Base-by-base conservation (phyloP, 1,284 basidiomycete genomes). In the Marasmius tenuissimus region DNA sequence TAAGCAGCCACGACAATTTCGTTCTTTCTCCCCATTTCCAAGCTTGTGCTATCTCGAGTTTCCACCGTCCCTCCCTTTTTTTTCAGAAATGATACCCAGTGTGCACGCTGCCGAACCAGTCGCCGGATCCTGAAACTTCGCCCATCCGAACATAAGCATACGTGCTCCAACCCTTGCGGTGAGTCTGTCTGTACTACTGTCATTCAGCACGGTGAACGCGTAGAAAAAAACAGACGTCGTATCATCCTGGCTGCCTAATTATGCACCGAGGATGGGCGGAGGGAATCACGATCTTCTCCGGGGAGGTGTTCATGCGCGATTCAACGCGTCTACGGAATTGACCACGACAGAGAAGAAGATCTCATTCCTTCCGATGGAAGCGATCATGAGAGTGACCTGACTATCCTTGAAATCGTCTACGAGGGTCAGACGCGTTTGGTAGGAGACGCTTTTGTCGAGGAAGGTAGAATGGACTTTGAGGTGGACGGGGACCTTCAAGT, bases 71-170 rank as follows among this genome's bases (percentile, higher is more conserved):
- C 3, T 65, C 2, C 77, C 78, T 38, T 71, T 75, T 56, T 69
- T 68, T n/a, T n/a, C 60, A 66, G 67, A 7, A 69, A 76, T 45
- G 81, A 68, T 78, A 7, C 68, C 74, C 16, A 81, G 70, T 27
- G 79, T 76, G 37, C 76, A 77, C 16, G 79, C 79, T 8, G 79
- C 80, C 0, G 78, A 79, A 2, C 80, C 79, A n/a, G 79, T 81
- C 4, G 79, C 80, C 0, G 79, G 77, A 62, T 81, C 79, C 61
- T 81, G 79, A 18, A 76, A 45, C 0, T 35, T 37, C 12, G 68
- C 58, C 6, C 72, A 77, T 51, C 71, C 69, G 52, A 81, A 76
- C n/a, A n/a, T n/a, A n/a, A n/a, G n/a, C 77, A 81, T 78, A 45
- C 80, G 72, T 6, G 77, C 74, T 54, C 75, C 69, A 3, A 81